Base-by-base conservation (phyloP, 192 early-diverging fungal species). In the Coemansia sp. region DNA sequence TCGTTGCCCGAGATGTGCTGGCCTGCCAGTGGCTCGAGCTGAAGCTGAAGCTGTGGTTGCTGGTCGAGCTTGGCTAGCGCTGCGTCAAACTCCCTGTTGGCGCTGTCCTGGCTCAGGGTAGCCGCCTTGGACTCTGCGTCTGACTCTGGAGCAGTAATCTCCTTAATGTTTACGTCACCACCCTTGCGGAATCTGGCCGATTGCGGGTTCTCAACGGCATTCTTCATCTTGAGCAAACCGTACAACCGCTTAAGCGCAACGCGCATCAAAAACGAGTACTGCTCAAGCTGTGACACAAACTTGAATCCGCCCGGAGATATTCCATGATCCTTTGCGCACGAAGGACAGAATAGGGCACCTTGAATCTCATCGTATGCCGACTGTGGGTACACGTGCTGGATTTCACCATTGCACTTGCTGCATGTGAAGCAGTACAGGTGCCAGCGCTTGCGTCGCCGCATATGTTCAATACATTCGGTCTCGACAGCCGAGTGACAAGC, bases 241-340 rank as follows among this genome's bases (percentile, higher is more conserved):
- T 91, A 94, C 22, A 98, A 80, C 21, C 91, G 79, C 52, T 86
- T 85, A 44, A 96, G 74, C 17, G 90, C 90, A 18, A 91, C 87
- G 9, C 86, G 83, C 71, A 98, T 73, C 34, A 94, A 67, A 70
- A 93, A 96, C 44, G 88, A 85, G 72, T 95, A 96, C 79, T 97
- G 92, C 59, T 93, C 83, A 41, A 98, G 77, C 62, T 94, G 89
- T 9, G 95, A 87, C 3, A 96, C 84, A 65, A 83, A 72, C 59
- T 84, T 81, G 57, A 93, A 86, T 9, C 85, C 82, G 22, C 65
- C 72, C 0, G 57, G 61, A 15, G 64, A 41, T 9, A 77, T 52
- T 11, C 69, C 64, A 51, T 69, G 66, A 34, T 81, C 69, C 22
- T 78, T 73, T 12, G 65, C 67, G 55, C 85, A 85, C n/a, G 56